Evolutionary conservation across 148 eudicot genomes (phyloP), one percentile per base, ranked within the genome.

Genomic region (Pouteria glomerata): DNA sequence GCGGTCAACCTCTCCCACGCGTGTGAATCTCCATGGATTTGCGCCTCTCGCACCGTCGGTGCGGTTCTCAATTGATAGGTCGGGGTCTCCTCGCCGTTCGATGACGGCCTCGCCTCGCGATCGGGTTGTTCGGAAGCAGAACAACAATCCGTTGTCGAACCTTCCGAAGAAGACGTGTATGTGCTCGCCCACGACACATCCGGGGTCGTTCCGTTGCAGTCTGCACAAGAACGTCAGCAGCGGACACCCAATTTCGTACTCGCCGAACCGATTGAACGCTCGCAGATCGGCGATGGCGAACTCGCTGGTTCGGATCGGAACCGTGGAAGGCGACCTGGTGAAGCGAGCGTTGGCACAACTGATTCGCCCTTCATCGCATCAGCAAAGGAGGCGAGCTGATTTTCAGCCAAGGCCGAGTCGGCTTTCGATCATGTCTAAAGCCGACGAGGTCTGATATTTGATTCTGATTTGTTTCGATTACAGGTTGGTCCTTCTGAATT

Each of bases 211-310:
- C 57, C 66, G 87, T 16, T 84, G 87, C 24, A 76, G 78, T 48
- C 57, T 84, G 27, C 87, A 84, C 53, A 84, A 81, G 66, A 84
- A 84, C 60, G 11, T 37, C 27, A 33, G 41, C 23, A 4, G 34
- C 4, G 58, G 70, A 15, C 74, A 47, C 1, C 13, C 75, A 2
- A 58, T 70, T 0, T 56, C 79, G 8, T 82, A 83, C 63, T 71
- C 84, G 24, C 82, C 77, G 30, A 76, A 77, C 68, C 69, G 86
- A 47, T 65, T 85, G 75, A 81, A 83, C 66, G 79, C 79, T 33
- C 76, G 84, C 37, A 76, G 89, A 73, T 85, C 89, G 18, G 89
- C 86, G 63, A 85, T 85, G 89, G 82, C 86, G 56, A 85, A 85
- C 51, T 85, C 89, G 0, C 76, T 85, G 3, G 89, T 85, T 24